These are phyloP conservation scores for Verticillium dahliae DNA, from an alignment of 2,329 filamentous ascomycete genomes.

Conservation along the genomic window DNA sequence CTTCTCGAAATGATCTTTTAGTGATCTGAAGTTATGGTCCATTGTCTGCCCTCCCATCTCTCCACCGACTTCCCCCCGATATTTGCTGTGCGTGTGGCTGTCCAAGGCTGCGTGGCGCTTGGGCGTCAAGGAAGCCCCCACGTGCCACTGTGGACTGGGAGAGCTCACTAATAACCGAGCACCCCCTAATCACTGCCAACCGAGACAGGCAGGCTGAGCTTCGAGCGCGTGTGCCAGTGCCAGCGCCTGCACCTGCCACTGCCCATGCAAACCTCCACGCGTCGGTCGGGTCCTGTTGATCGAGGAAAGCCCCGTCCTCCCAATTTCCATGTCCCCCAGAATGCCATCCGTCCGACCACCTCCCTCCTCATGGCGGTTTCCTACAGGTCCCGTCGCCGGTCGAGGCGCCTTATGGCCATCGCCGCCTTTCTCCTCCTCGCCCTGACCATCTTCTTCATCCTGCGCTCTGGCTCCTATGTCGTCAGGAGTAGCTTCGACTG, in stretches of 20 bases:
- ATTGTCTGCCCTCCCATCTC: too few species aligned
- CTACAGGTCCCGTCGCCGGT: conserved; percentile 11
- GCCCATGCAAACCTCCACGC: neutral
- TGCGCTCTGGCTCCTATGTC: neutral
- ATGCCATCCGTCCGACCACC: neutral
- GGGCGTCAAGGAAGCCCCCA: too few species aligned
- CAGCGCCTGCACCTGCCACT: neutral
- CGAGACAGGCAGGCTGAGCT: neutral
- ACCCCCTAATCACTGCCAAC: too few species aligned
- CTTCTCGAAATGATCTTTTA: too few species aligned
- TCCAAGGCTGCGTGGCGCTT: too few species aligned
- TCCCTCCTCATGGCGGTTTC: conserved; percentile 3
- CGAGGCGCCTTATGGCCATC: conserved; percentile 8
- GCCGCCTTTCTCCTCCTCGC: conserved; percentile 4
- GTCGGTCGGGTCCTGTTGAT: neutral
- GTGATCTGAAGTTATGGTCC: too few species aligned
- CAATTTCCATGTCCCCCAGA: neutral
- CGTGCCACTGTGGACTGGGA: too few species aligned
- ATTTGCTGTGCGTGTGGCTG: too few species aligned
- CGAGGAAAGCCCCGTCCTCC: neutral
- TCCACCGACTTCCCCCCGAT: too few species aligned
- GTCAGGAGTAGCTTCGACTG: conserved; percentile 11
- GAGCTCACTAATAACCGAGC: too few species aligned
- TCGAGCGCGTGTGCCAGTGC: neutral
- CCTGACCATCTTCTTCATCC: conserved; percentile 1